These are phyloP conservation scores for Colletotrichum filicis DNA, from an alignment of 2,329 filamentous ascomycete genomes.

Conservation along the genomic window DNA sequence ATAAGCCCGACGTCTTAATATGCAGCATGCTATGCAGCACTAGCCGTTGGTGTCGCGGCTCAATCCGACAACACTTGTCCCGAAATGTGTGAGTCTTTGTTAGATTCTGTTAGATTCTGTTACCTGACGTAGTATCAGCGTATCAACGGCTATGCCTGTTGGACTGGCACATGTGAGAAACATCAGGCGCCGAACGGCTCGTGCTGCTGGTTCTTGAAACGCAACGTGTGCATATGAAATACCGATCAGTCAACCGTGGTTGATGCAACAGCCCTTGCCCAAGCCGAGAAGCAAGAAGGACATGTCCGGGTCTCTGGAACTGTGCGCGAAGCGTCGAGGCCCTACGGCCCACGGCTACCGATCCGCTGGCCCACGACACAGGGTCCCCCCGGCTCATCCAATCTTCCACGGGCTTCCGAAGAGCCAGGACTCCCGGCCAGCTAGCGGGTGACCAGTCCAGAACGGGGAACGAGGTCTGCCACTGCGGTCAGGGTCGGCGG, in stretches of 20 bases:
- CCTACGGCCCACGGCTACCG: constrained; percentile 15
- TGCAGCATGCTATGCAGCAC: constrained; percentile 16
- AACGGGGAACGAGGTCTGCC: constrained; percentile 22
- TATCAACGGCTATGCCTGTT: not conserved
- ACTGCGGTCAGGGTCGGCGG: constrained; percentile 5
- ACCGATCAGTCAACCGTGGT: constrained; percentile 10
- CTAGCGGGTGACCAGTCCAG: constrained; percentile 22
- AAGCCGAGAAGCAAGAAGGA: constrained; percentile 15
- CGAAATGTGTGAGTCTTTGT: not conserved
- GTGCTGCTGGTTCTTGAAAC: constrained; percentile 14
- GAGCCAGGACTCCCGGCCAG: constrained; percentile 23
- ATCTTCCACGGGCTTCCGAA: constrained; percentile 29
- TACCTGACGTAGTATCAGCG: too few species aligned
- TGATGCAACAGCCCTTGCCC: constrained; percentile 4
- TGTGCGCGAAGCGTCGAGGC: not conserved
- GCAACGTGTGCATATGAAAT: constrained; percentile 4
- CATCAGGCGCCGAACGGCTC: not conserved
- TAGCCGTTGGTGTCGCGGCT: constrained; percentile 5
- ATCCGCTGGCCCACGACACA: constrained; percentile 26
- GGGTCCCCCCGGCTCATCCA: constrained; percentile 32
- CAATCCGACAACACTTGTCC: not conserved
- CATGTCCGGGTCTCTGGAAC: constrained; percentile 25
- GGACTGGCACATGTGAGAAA: constrained; percentile 5
- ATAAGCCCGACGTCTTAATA: constrained; percentile 20
- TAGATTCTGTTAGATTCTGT: not conserved